Base-by-base conservation (phyloP, 345 rosid genomes). In the Balakata baccata region DNA sequence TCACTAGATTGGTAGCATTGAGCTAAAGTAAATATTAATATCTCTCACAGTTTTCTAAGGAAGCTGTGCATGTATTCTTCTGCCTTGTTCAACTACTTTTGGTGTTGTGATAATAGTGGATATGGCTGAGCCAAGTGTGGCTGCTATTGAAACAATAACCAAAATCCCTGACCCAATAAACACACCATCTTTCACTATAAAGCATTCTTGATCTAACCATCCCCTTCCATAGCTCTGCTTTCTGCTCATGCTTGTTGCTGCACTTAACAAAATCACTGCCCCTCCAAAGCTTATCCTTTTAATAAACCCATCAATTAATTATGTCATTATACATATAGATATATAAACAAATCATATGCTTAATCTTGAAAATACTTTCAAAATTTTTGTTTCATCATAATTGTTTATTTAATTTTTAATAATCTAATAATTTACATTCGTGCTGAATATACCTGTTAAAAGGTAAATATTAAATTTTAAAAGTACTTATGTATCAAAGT, bases 191-290 rank as follows among this genome's bases (percentile, higher is more conserved):
- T 77, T 91, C 56, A 90, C 94, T 2, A 85, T 43, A 72, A 90
- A 94, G 79, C 98, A 94, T 23, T 90, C 87, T 17, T 81, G 82
- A 9, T 89, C 84, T 11, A 91, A 60, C 98, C 98, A 91, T 25
- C 96, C 98, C 70, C 76, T 74, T 8, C 96, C 89, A 50, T 87
- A 94, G 1, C 66, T 34, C 67, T 94, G 98, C 64, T n/a, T 67
- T 68, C 78, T 79, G 87, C 88, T 90, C 93, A 94, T 91, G 69
- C 90, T 94, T 18, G 87, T 85, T 62, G 91, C 89, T 10, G 80
- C 80, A 20, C 90, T 69, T 43, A 94, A 29, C 25, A 94, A 52
- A 34, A 83, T 70, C 2, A 74, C 83, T 7, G 81, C 92, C 18
- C 83, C 43, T 61, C 88, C 94, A 69, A 86, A 91, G 84, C 83